Evolutionary conservation across 441 rosid species (phyloP).

Genomic region (Populus tomentosa): DNA sequence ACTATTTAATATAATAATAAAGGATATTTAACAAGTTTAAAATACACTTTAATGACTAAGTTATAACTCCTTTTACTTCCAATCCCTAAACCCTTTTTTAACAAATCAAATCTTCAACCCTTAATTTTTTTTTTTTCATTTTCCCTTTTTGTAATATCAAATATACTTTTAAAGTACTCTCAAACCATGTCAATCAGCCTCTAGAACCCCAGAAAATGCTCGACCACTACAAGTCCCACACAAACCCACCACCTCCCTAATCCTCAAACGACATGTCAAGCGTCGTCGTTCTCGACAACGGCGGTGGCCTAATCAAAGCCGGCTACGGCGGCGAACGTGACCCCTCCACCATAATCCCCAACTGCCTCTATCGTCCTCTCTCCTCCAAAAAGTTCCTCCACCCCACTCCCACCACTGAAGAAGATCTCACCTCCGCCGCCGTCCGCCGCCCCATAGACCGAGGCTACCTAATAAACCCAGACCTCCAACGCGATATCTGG

Average conservation of each 20-base stretch:
- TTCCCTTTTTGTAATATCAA: too few species aligned
- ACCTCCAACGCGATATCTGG: slow-evolving; percentile 91
- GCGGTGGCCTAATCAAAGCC: slow-evolving; percentile 76
- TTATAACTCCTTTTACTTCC: not conserved
- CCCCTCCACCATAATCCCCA: slow-evolving; percentile 61
- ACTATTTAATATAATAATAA: too few species aligned
- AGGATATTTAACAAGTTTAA: not conserved
- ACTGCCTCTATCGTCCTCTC: slow-evolving; percentile 81
- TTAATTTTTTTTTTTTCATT: too few species aligned
- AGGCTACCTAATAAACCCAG: slow-evolving; percentile 84
- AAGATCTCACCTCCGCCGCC: slow-evolving; percentile 88
- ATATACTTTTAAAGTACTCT: too few species aligned
- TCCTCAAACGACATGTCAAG: slow-evolving; percentile 41
- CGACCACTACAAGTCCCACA: not conserved
- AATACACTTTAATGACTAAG: not conserved
- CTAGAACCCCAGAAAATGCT: not conserved
- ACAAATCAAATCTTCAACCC: not conserved
- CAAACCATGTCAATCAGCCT: not conserved
- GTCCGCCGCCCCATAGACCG: slow-evolving; percentile 95
- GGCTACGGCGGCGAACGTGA: slow-evolving; percentile 85
- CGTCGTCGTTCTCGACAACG: slow-evolving; percentile 86
- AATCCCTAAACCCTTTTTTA: not conserved
- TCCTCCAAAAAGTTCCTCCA: slow-evolving; percentile 71
- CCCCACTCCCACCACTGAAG: slow-evolving; percentile 33
- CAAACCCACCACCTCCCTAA: not conserved